Evolutionary conservation across 2,329 filamentous ascomycete genomes (phyloP).

Genomic region (Pseudogymnoascus sp.): DNA sequence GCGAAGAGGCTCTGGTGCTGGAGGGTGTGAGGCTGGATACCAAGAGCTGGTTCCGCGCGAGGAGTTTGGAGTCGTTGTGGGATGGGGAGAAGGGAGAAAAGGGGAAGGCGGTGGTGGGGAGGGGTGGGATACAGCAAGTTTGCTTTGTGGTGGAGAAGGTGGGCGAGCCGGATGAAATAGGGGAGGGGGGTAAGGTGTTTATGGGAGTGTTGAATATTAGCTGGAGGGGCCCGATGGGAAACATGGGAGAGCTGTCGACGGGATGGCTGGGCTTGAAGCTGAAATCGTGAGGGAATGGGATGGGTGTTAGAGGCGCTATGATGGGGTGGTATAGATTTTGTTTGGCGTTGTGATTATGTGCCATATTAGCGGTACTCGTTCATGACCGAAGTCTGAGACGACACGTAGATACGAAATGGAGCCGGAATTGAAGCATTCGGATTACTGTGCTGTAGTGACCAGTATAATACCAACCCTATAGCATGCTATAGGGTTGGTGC

Average conservation of each 20-base stretch:
- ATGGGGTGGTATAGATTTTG: background rate
- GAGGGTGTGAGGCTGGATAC: conserved; percentile 55
- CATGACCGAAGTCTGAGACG: background rate
- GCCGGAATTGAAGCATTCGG: background rate
- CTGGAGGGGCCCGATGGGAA: conserved; percentile 87
- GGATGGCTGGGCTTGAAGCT: conserved; percentile 61
- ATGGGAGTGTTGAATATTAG: conserved; percentile 79
- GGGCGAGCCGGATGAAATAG: conserved; percentile 27
- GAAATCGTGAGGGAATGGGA: conserved; percentile 3
- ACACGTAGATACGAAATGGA: background rate
- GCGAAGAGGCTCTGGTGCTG: conserved; percentile 72
- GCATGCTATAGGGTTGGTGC: background rate
- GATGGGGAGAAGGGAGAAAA: conserved; percentile 33
- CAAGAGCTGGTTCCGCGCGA: conserved; percentile 42
- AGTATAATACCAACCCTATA: background rate
- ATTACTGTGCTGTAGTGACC: background rate
- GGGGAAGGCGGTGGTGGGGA: conserved; percentile 54
- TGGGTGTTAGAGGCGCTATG: background rate
- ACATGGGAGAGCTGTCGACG: conserved; percentile 77
- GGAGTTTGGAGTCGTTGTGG: conserved; percentile 41
- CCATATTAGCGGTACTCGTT: background rate
- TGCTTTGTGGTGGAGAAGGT: conserved; percentile 49
- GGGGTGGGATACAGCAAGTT: conserved; percentile 58
- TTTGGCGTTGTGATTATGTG: background rate
- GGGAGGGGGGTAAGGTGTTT: conserved; percentile 45